phyloP scores from a whole-genome alignment of 2,329 filamentous ascomycete species.

The Xylariaceae sp. region DNA sequence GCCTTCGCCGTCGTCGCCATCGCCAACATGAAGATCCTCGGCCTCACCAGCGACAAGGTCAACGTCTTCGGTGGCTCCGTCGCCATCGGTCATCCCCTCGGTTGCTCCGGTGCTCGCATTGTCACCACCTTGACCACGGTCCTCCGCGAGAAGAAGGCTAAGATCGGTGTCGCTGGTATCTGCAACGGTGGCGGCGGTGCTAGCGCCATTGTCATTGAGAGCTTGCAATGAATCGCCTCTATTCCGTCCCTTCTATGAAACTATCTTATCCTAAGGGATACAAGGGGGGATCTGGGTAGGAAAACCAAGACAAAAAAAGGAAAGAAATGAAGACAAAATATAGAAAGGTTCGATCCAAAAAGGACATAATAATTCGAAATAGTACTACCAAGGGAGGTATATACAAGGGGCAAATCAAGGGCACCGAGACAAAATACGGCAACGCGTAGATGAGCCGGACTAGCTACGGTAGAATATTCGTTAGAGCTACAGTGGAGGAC shows the following conservation, averaged over 20 bases:
- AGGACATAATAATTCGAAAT: too few relatives aligned
- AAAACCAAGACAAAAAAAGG: too few relatives aligned
- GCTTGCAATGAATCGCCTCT: conserved; percentile 34
- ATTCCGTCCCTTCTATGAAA: conserved; percentile 10
- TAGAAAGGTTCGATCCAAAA: too few relatives aligned
- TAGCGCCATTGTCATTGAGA: conserved; percentile 88
- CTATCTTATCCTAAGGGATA: too few relatives aligned
- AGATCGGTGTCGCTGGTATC: conserved; percentile 90
- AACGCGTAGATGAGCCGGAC: too few relatives aligned
- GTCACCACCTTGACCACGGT: conserved; percentile 86
- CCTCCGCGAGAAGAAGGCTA: conserved; percentile 83
- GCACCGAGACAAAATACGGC: too few relatives aligned
- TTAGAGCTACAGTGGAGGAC: too few relatives aligned
- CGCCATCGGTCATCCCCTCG: conserved; percentile 91
- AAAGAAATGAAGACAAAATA: too few relatives aligned
- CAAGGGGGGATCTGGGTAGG: too few relatives aligned
- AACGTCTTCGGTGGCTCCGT: conserved; percentile 95
- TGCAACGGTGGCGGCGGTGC: conserved; percentile 98
- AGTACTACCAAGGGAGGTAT: too few relatives aligned
- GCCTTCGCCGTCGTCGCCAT: conserved; percentile 96
- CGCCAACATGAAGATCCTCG: conserved; percentile 91
- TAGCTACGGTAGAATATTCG: too few relatives aligned
- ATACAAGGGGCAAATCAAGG: too few relatives aligned
- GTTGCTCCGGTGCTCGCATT: conserved; percentile 90
- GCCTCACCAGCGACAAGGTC: conserved; percentile 76